phyloP scores from a whole-genome alignment of 106 monocot genomes.

The Apostasia ramifera region DNA sequence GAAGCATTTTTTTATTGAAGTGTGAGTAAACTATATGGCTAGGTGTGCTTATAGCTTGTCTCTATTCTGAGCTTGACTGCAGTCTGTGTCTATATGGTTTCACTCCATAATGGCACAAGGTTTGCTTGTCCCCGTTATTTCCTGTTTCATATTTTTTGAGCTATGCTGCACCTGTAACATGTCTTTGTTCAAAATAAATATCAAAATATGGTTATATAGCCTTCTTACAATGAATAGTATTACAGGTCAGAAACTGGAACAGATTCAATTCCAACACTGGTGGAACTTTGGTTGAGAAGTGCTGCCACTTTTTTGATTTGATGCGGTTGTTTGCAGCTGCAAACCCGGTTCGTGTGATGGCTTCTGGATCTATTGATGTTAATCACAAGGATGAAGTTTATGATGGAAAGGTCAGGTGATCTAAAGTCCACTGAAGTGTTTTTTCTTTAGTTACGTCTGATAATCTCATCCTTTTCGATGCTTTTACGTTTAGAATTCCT shows the following conservation, averaged over 20 bases:
- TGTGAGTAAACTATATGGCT: background rate
- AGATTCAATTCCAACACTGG: slow-evolving; percentile 80
- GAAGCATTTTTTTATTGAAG: too few species aligned
- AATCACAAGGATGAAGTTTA: slow-evolving; percentile 96
- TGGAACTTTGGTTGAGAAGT: slow-evolving; percentile 94
- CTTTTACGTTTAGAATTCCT: background rate
- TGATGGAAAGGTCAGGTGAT: slow-evolving; percentile 66
- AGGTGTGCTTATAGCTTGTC: background rate
- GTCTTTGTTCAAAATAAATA: background rate
- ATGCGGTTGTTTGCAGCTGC: slow-evolving; percentile 82
- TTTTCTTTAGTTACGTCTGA: background rate
- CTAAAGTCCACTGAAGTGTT: background rate
- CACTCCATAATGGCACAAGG: too few species aligned
- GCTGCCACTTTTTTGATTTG: slow-evolving; percentile 96
- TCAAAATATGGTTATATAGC: background rate
- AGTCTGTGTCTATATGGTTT: background rate
- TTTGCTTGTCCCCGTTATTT: too few species aligned
- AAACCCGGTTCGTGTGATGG: slow-evolving; percentile 90
- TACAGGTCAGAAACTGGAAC: slow-evolving; percentile 92
- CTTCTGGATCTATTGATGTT: slow-evolving; percentile 86
- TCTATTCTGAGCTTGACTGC: background rate
- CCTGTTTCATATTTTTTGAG: background rate
- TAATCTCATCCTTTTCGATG: background rate
- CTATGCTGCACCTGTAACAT: background rate
- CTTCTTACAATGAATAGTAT: slow-evolving; percentile 2